Percentiles rank a stretch among this genome's conserved stretches.
Evolutionary conservation across 176 grass and related monocot species (phyloP).

Genomic region (Calamus simplicifolius): DNA sequence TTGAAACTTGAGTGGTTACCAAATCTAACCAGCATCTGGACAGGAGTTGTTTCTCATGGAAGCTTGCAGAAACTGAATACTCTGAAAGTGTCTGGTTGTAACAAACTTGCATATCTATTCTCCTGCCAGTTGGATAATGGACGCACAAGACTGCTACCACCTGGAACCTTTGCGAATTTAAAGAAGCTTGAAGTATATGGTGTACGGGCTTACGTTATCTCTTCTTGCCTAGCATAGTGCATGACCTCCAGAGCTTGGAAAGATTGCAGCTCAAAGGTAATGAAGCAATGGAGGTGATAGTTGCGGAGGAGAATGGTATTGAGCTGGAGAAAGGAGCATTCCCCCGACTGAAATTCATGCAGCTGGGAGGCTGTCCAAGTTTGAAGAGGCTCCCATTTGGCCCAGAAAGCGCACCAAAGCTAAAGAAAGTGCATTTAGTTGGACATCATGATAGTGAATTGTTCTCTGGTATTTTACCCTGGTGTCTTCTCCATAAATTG

Average conservation of each 20-base stretch:
- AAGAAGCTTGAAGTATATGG: slow-evolving; percentile 1
- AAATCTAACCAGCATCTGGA: slow-evolving; percentile 13
- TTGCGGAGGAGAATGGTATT: slow-evolving; percentile 2
- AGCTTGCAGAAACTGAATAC: neutral
- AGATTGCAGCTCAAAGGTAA: slow-evolving; percentile 10
- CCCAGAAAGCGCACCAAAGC: slow-evolving; percentile 1
- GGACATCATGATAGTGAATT: neutral
- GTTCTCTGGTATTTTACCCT: no score
- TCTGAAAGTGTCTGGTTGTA: neutral
- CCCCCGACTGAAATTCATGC: slow-evolving; percentile 6
- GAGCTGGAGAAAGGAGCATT: slow-evolving; percentile 9
- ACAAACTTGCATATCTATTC: neutral
- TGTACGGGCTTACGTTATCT: neutral
- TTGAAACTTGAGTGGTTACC: neutral
- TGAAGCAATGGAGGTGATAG: neutral
- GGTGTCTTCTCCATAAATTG: no score
- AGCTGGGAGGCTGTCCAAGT: neutral
- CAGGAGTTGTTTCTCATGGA: neutral
- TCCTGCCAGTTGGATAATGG: neutral
- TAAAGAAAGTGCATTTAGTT: slow-evolving; percentile 10
- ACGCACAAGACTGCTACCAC: neutral
- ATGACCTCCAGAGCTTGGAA: slow-evolving; percentile 6
- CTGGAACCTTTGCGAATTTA: slow-evolving; percentile 4
- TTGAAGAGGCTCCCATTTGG: slow-evolving; percentile 8
- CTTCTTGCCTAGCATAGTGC: slow-evolving; percentile 14